A percentile compares a stretch with the other conserved stretches of the same genome.
phyloP scores from a whole-genome alignment of 2,329 filamentous ascomycete genomes.

The Alternaria consortialis region DNA sequence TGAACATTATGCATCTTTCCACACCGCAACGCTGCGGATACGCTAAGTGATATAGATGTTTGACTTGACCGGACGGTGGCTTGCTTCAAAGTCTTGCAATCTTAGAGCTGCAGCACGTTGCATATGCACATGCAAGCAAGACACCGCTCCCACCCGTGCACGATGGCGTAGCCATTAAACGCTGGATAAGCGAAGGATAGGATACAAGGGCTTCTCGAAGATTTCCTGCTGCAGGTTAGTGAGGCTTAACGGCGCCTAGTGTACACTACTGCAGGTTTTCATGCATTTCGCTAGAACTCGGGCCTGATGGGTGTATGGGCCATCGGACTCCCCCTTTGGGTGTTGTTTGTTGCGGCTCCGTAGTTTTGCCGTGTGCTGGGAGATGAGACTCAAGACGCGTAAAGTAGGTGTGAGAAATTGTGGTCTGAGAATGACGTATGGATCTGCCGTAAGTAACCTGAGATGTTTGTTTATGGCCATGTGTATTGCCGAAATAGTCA shows the following conservation, averaged over 20 bases:
- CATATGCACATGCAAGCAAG: slow-evolving; percentile 18
- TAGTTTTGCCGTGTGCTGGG: slow-evolving; percentile 10
- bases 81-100: not conserved
- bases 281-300: slow-evolving; percentile 14
- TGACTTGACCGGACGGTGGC: slow-evolving; percentile 15
- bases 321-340: slow-evolving; percentile 11
- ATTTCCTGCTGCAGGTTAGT: slow-evolving; percentile 13
- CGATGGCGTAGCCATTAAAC: slow-evolving; percentile 10
- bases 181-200: slow-evolving; percentile 9
- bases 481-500: not conserved
- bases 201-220: slow-evolving; percentile 10
- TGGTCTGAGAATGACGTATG: slow-evolving; percentile 7
- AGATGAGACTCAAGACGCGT: slow-evolving; percentile 4
- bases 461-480: not conserved
- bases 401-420: slow-evolving; percentile 5
- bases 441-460: not conserved
- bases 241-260: slow-evolving; percentile 21
- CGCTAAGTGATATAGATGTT: not conserved
- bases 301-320: slow-evolving; percentile 6
- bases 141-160: slow-evolving; percentile 10
- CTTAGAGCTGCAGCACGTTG: slow-evolving; percentile 3
- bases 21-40: slow-evolving; percentile 9
- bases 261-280: slow-evolving; percentile 17
- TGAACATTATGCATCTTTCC: slow-evolving; percentile 2
- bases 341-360: slow-evolving; percentile 13